Evolutionary conservation across 305 asterid species (phyloP), one percentile per base, ranked within the genome.

Genomic region (Fraxinus platypoda): DNA sequence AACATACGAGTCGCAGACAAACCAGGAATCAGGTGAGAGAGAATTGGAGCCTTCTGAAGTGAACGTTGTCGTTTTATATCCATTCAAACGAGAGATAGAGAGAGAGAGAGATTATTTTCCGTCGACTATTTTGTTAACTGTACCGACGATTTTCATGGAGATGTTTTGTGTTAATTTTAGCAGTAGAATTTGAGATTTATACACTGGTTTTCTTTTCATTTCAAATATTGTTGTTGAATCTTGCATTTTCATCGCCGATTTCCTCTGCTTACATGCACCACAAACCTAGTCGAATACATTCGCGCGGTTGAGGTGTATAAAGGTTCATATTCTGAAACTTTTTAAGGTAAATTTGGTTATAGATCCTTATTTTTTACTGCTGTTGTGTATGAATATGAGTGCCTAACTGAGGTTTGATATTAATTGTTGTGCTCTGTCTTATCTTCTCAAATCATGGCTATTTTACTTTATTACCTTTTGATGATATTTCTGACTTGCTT

Each of bases 71-170:
- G 85, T 78, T 82, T 49, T 57, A 52, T 66, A 66, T 26, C 15
- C 74, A 12, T 23, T 8, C 35, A 25, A 25, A 64, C 72, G 33
- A 26, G n/a, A 11, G n/a, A 64, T 17, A 62, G 33, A 64, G 72
- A 3, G 34, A 66, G 80, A 1, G n/a, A 30, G 54, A 75, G 73
- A 75, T 62, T 83, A 73, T 77, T 80, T 80, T 80, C 66, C 78
- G 78, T 81, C 85, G 43, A 37, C 64, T 78, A 23, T 72, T 77
- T 62, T 26, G 78, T 33, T 80, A 74, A 78, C 83, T 76, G 46
- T 76, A 70, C 57, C 88, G 79, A 43, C 90, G 88, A 80, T 71
- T 85, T 76, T 2, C 11, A 66, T 30, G 87, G 81, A 78, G 52
- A 76, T 85, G 84, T 84, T 84, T 84, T 78, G 26, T 73, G 28